These are phyloP conservation scores for Ashbya aceris DNA, from an alignment of 1,139 yeast genomes.

Conservation along the genomic window DNA sequence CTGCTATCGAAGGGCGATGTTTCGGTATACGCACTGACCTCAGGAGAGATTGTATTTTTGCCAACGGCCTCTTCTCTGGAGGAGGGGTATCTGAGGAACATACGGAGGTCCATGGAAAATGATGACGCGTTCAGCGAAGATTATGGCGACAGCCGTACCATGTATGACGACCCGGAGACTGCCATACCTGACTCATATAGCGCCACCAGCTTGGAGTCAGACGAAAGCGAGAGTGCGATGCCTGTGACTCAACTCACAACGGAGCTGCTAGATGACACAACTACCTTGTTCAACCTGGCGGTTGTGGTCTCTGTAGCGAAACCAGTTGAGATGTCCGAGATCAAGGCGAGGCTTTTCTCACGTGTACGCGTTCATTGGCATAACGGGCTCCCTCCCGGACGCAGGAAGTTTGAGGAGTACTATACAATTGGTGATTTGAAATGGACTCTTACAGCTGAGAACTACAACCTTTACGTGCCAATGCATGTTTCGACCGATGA, in stretches of 20 bases:
- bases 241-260: slow-evolving; percentile 5
- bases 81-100: slow-evolving; percentile 26
- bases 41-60: slow-evolving; percentile 26
- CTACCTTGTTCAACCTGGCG: slow-evolving; percentile 32
- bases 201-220: not conserved
- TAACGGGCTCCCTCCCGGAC: slow-evolving; percentile 40
- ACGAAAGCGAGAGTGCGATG: not conserved
- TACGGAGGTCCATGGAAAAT: slow-evolving; percentile 19
- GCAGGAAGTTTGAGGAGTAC: slow-evolving; percentile 37
- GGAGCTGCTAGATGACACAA: slow-evolving; percentile 37
- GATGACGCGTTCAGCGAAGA: slow-evolving; percentile 4
- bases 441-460: slow-evolving; percentile 38
- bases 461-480: slow-evolving; percentile 42
- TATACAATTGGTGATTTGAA: slow-evolving; percentile 40
- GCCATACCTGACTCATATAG: not conserved
- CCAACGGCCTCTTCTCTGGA: slow-evolving; percentile 26
- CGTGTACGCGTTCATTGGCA: slow-evolving; percentile 43
- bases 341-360: slow-evolving; percentile 28
- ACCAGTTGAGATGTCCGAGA: slow-evolving; percentile 20
- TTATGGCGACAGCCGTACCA: slow-evolving; percentile 4
- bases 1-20: slow-evolving; percentile 14
- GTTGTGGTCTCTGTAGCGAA: slow-evolving; percentile 24
- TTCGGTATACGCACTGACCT: slow-evolving; percentile 22
- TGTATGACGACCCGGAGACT: not conserved
- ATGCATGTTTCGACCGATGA: slow-evolving; percentile 19